Conservation (phyloP, 768 basidiomycete genomes). For the Coprinopsis cinerea region DNA sequence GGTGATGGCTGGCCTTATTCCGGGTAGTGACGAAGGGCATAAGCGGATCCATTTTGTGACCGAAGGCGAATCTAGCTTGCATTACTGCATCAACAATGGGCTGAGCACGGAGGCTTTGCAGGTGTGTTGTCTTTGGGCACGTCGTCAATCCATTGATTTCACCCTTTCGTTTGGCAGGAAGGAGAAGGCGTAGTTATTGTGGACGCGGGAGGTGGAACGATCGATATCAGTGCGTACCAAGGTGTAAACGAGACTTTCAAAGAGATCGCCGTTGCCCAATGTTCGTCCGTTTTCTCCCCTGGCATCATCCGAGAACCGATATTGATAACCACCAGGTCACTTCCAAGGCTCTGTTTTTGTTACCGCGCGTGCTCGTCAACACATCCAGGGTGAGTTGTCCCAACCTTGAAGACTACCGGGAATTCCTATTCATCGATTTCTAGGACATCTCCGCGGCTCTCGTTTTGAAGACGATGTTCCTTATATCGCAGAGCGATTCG, state of each 20-base stretch:
- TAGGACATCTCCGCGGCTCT: slow-evolving; percentile 31
- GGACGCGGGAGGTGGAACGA: slow-evolving; percentile 40
- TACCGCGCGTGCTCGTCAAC: slow-evolving; percentile 16
- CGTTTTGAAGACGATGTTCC: slow-evolving; percentile 32
- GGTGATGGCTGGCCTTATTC: slow-evolving; percentile 43
- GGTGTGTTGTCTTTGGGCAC: slow-evolving; percentile 11
- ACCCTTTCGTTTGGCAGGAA: background rate
- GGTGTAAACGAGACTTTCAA: slow-evolving; percentile 19
- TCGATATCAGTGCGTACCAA: slow-evolving; percentile 37
- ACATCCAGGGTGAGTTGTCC: slow-evolving; percentile 1
- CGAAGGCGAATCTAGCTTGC: slow-evolving; percentile 57
- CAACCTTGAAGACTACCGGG: background rate
- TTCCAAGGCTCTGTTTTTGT: slow-evolving; percentile 40
- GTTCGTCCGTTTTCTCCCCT: background rate
- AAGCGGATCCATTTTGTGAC: slow-evolving; percentile 47
- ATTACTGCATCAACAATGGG: slow-evolving; percentile 45
- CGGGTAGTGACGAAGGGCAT: slow-evolving; percentile 29
- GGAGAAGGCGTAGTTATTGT: slow-evolving; percentile 30
- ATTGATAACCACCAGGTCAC: slow-evolving; percentile 23
- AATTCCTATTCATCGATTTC: background rate
- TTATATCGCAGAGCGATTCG: slow-evolving; percentile 33
- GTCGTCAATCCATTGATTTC: too few relatives aligned
- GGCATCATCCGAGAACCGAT: background rate
- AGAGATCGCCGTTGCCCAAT: slow-evolving; percentile 25
- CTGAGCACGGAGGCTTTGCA: slow-evolving; percentile 20